Conservation (phyloP, 2,329 filamentous ascomycete genomes). For the Endoconidiophora polonica region DNA sequence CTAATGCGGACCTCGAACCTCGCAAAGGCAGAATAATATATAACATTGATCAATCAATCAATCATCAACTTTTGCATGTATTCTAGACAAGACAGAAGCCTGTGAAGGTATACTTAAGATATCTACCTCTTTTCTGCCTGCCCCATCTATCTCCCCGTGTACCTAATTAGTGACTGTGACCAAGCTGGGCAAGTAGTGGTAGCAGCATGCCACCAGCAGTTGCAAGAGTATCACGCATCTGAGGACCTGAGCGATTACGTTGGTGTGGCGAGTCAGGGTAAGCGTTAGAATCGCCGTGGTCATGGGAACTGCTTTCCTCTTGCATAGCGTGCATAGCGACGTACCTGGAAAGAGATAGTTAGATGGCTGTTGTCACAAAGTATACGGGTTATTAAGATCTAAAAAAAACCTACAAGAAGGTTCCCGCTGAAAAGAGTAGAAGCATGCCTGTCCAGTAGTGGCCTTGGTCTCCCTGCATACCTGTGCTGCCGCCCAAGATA, state of each 20-base stretch:
- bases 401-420: constrained; percentile 57
- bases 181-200: constrained; percentile 61
- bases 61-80: too few species aligned
- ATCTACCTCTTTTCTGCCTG: too few species aligned
- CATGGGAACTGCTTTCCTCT: constrained; percentile 42
- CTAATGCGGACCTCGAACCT: too few species aligned
- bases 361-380: background rate
- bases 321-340: constrained; percentile 99
- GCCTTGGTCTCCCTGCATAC: constrained; percentile 41
- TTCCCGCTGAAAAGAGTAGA: constrained; percentile 86
- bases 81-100: too few species aligned
- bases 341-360: constrained; percentile 39
- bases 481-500: constrained; percentile 50
- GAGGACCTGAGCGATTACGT: constrained; percentile 36
- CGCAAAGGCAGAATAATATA: too few species aligned
- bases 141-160: too few species aligned
- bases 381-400: background rate
- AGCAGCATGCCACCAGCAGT: constrained; percentile 63
- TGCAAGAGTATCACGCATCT: constrained; percentile 51
- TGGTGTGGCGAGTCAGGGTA: constrained; percentile 34
- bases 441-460: constrained; percentile 87
- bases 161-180: constrained; percentile 44
- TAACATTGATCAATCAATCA: too few species aligned
- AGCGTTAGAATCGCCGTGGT: constrained; percentile 39
- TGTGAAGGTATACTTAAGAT: too few species aligned